Base-by-base conservation (phyloP, 331 rosid genomes). In the Phaseolus coccineus region DNA sequence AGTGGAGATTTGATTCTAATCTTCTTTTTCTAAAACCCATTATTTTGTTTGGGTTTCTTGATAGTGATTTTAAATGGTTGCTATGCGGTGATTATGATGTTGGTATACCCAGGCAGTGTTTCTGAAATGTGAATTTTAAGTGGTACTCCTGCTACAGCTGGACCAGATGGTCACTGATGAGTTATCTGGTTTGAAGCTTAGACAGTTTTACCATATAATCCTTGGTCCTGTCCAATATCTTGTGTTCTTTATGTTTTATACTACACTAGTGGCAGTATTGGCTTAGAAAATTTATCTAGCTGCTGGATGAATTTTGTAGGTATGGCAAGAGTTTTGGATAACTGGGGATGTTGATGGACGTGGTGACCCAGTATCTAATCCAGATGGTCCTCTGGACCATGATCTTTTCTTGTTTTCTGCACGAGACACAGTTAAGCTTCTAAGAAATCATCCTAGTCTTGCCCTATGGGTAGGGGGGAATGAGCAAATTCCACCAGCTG, bases 261-360 rank as follows among this genome's bases (percentile, higher is more conserved):
- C 68, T 35, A 70, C 46, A 55, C 31, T 25, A 13, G 24, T 76
- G 62, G 67, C 42, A 1, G 69, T 37, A 67, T 56, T 71, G 72
- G 56, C 71, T 82, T 62, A 30, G 46, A 70, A 69, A 78, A 31
- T 58, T 83, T 78, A 80, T 82, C 74, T 27, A 68, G 51, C 24
- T 78, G 52, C 19, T 62, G 75, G 52, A 77, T 47, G 67, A 71
- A 65, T 84, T 53, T 79, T 87, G 74, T 73, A 92, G 98, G 98
- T 94, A 66, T 94, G 98, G 97, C 97, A 94, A 85, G 98, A 94
- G 81, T 94, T 94, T 87, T 94, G 97, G 98, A 94, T 94, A 74
- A 94, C 98, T 72, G 97, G 98, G 78, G 98, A 94, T 56, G 94
- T 89, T 31, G 98, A 92, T 56, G 97, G 98, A 73, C 97, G 97